Percentiles rank a stretch among this genome's conserved stretches.
Conservation (phyloP, 2,329 filamentous ascomycete species). For the Aaosphaeria arxii region DNA sequence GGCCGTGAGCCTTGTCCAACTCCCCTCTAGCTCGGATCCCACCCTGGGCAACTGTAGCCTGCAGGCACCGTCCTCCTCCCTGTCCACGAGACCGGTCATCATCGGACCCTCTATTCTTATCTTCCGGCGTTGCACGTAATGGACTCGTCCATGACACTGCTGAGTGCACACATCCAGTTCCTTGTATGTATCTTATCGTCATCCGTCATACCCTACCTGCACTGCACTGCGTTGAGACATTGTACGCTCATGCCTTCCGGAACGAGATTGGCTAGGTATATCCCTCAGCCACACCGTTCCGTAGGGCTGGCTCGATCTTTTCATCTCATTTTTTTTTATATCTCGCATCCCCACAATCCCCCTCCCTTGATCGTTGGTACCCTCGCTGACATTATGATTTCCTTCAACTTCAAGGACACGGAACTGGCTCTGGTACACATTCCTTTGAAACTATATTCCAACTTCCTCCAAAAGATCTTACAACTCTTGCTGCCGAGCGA, state of each 20-base stretch:
- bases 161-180: slow-evolving; percentile 50
- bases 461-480: slow-evolving; percentile 83
- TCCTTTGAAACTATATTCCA: slow-evolving; percentile 71
- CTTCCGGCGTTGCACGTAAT: slow-evolving; percentile 30
- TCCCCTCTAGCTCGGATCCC: slow-evolving; percentile 16
- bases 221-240: slow-evolving; percentile 18
- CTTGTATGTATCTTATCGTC: slow-evolving; percentile 39
- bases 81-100: slow-evolving; percentile 25
- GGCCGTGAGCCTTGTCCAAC: slow-evolving; percentile 25
- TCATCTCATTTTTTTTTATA: slow-evolving; percentile 20
- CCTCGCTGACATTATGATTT: slow-evolving; percentile 35
- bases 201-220: slow-evolving; percentile 17
- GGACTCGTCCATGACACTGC: slow-evolving; percentile 44
- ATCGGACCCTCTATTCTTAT: slow-evolving; percentile 31
- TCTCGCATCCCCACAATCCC: slow-evolving; percentile 22
- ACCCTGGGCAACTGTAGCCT: slow-evolving; percentile 12
- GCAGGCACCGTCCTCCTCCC: slow-evolving; percentile 23
- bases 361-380: slow-evolving; percentile 13
- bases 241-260: slow-evolving; percentile 1
- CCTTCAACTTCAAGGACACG: slow-evolving; percentile 68
- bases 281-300: slow-evolving; percentile 24
- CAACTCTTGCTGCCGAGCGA: slow-evolving; percentile 70
- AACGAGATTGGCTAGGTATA: neutral
- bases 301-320: slow-evolving; percentile 9
- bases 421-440: slow-evolving; percentile 88